phyloP scores from a whole-genome alignment of 768 basidiomycete species.

The Boletus pseudopeckii region DNA sequence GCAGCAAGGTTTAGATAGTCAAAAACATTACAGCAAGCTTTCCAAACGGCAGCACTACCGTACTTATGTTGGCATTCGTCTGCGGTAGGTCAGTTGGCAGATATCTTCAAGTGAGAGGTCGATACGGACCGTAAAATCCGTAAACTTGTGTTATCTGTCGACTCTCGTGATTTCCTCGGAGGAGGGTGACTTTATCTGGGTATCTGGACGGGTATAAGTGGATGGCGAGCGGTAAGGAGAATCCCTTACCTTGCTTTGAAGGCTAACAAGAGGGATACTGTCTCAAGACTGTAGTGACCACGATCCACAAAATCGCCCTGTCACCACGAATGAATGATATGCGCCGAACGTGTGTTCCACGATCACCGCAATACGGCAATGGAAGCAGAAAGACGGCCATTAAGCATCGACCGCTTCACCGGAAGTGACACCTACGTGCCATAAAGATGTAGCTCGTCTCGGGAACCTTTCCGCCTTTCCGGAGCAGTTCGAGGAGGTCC shows the following conservation, averaged over 20 bases:
- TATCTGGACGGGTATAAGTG: slow-evolving; percentile 50
- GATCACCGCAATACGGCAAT: neutral
- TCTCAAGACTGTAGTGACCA: slow-evolving; percentile 94
- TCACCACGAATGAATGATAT: neutral
- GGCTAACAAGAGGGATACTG: slow-evolving; percentile 82
- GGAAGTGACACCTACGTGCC: slow-evolving; percentile 60
- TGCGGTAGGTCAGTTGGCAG: slow-evolving; percentile 23
- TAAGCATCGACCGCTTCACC: slow-evolving; percentile 25
- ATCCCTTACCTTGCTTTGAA: slow-evolving; percentile 76
- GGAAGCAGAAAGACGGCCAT: slow-evolving; percentile 10
- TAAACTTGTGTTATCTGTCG: slow-evolving; percentile 98
- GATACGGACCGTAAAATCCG: slow-evolving; percentile 82
- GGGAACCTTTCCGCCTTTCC: slow-evolving; percentile 82
- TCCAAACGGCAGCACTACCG: slow-evolving; percentile 93
- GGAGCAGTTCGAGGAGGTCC: slow-evolving; percentile 87
- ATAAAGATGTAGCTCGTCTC: slow-evolving; percentile 95
- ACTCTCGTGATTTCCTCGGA: slow-evolving; percentile 96
- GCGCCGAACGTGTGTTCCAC: neutral
- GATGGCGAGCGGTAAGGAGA: neutral
- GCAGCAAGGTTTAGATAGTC: slow-evolving; percentile 95
- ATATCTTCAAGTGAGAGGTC: neutral
- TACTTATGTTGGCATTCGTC: slow-evolving; percentile 99
- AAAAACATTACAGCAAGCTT: slow-evolving; percentile 94
- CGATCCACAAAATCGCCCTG: slow-evolving; percentile 98
- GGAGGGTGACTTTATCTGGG: slow-evolving; percentile 86